Evolutionary conservation across 164 flowering plant genomes (phyloP), one percentile per base, ranked within the genome.

Genomic region (Umbilicus rupestris): DNA sequence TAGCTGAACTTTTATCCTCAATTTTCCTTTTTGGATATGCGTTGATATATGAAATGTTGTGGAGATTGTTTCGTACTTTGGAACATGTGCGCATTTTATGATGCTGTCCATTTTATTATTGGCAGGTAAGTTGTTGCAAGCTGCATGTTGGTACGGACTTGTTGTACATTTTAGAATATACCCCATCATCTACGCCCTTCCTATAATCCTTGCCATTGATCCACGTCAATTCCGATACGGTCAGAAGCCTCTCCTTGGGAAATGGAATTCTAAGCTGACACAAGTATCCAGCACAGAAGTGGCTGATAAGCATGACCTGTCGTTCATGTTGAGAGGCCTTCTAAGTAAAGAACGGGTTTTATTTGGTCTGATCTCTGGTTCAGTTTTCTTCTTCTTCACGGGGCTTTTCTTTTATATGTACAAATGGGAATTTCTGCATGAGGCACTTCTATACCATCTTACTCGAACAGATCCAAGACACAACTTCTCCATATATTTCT

Each of bases 381-480:
- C 78, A 35, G 77, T 88, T 62, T 91, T 94, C 82, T 77, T 89
- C 73, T 65, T 68, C 41, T 87, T 74, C 60, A 94, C 96, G 49
- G 83, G 84, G 62, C 62, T 89, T 49, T 87, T 74, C 79, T 94
- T 78, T 71, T 82, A 77, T 71, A 74, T 89, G 44, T 91, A 89
- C 71, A 82, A 88, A 70, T 84, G 91, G 89, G 92, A 85, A 58
- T 94, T 87, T 79, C 71, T 94, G 71, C 75, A 94, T 37, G 98
- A 94, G 78, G 96, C 98, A 7, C 77, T 93, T 72, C 75, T 90
- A 0, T 91, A 89, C 75, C 97, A 91, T 82, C 91, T 94, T 39
- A 89, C 96, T 14, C 95, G 96, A 15, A 87, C 97, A n/a, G 98
- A 94, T 74, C 97, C 97, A 68, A 89, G 97, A 58, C 98, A 94